These are phyloP conservation scores for Bimuria novae-zelandiae DNA, from an alignment of 2,329 filamentous ascomycete species.

Conservation along the genomic window DNA sequence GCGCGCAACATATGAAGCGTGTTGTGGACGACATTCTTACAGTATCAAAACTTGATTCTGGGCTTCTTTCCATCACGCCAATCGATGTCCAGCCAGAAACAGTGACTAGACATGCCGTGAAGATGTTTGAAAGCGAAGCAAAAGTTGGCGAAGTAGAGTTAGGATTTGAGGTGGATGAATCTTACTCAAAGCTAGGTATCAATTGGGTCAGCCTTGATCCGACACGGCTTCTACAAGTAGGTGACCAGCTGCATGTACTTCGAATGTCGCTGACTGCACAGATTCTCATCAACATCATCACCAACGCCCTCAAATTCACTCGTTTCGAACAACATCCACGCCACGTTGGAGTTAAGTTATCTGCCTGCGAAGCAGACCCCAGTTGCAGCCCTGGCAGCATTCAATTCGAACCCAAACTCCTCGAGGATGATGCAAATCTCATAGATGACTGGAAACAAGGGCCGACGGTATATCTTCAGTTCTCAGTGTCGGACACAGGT, in stretches of 20 bases:
- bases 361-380: slow-evolving; percentile 37
- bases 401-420: slow-evolving; percentile 24
- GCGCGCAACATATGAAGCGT: slow-evolving; percentile 52
- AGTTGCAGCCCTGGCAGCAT: slow-evolving; percentile 38
- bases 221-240: slow-evolving; percentile 48
- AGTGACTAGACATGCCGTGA: slow-evolving; percentile 40
- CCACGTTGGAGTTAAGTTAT: slow-evolving; percentile 44
- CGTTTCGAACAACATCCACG: slow-evolving; percentile 37
- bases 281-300: slow-evolving; percentile 43
- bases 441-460: slow-evolving; percentile 43
- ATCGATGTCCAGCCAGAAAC: slow-evolving; percentile 43
- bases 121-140: slow-evolving; percentile 47
- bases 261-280: background rate
- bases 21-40: slow-evolving; percentile 54
- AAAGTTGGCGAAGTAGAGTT: slow-evolving; percentile 35
- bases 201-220: slow-evolving; percentile 50
- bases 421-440: slow-evolving; percentile 10
- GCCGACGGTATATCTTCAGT: slow-evolving; percentile 42
- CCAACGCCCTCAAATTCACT: slow-evolving; percentile 54
- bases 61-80: slow-evolving; percentile 48
- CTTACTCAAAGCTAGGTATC: slow-evolving; percentile 39
- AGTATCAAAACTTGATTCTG: slow-evolving; percentile 51
- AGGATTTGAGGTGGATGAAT: slow-evolving; percentile 40
- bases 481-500: slow-evolving; percentile 47
- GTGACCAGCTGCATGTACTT: background rate